A percentile compares a stretch with the other conserved stretches of the same genome.
Evolutionary conservation across 768 basidiomycete genomes (phyloP).

Genomic region (Mycena rebaudengoi): DNA sequence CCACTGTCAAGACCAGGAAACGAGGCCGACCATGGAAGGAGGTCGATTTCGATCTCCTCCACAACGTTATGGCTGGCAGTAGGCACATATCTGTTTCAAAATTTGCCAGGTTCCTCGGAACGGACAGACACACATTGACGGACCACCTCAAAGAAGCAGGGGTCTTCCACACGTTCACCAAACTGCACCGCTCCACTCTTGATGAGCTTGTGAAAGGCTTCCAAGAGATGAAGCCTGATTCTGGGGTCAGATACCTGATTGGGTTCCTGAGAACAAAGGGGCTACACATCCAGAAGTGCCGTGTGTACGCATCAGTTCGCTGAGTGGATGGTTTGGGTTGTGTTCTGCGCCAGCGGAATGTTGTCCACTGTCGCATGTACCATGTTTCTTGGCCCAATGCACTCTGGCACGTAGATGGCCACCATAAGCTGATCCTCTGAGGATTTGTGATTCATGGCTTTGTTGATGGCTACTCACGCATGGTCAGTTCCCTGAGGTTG

Average conservation of each 20-base stretch:
- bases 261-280: background rate
- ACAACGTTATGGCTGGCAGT: background rate
- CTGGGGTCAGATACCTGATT: background rate
- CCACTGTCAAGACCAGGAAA: background rate
- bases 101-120: background rate
- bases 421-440: no score
- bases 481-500: no score
- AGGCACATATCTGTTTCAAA: background rate
- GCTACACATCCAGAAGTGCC: background rate
- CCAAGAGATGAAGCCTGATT: background rate
- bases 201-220: background rate
- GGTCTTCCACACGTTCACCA: background rate
- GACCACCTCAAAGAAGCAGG: background rate
- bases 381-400: no score
- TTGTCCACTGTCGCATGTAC: no score
- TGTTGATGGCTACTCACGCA: no score
- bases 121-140: background rate
- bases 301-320: background rate
- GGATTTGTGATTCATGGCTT: no score
- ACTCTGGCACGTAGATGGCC: no score
- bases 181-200: background rate
- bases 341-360: no score
- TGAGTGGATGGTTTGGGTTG: no score
- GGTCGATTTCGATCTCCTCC: background rate
- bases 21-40: background rate